These are phyloP conservation scores for Avena eriantha DNA, from an alignment of 176 grass and related monocot genomes.

Conservation along the genomic window DNA sequence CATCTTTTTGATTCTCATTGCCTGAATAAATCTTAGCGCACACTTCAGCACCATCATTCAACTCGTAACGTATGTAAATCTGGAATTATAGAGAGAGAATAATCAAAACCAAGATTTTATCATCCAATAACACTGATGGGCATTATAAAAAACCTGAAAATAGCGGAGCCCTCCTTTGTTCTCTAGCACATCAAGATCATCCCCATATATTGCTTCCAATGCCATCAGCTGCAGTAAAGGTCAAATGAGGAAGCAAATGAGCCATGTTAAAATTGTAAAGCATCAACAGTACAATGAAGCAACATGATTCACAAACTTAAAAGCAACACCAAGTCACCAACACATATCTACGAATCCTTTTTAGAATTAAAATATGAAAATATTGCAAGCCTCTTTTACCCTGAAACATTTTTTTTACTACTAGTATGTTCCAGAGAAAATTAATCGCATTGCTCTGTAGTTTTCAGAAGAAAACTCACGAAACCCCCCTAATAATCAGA, in stretches of 20 bases:
- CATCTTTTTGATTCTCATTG: not conserved
- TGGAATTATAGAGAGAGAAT: not conserved
- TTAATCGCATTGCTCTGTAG: not conserved
- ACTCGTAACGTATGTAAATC: conserved; percentile 44
- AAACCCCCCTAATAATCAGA: not conserved
- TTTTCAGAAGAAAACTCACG: not conserved
- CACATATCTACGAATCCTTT: too few relatives aligned
- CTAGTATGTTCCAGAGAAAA: not conserved
- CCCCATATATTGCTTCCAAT: conserved; percentile 61
- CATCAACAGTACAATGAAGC: not conserved
- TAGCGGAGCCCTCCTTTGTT: conserved; percentile 49
- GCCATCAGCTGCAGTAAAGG: conserved; percentile 53
- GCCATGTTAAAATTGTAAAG: not conserved
- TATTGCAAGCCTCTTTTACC: not conserved
- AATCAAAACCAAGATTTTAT: not conserved
- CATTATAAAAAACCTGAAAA: conserved; percentile 56
- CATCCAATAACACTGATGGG: not conserved
- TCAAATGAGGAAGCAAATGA: not conserved
- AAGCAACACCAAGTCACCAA: not conserved
- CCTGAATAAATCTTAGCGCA: conserved; percentile 24
- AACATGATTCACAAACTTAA: not conserved
- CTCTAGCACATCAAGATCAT: conserved; percentile 36
- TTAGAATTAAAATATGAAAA: not conserved
- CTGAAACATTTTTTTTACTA: not conserved
- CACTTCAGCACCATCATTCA: conserved; percentile 15